phyloP scores from a whole-genome alignment of 169 alveolate genomes.

The Eimeria acervulina region DNA sequence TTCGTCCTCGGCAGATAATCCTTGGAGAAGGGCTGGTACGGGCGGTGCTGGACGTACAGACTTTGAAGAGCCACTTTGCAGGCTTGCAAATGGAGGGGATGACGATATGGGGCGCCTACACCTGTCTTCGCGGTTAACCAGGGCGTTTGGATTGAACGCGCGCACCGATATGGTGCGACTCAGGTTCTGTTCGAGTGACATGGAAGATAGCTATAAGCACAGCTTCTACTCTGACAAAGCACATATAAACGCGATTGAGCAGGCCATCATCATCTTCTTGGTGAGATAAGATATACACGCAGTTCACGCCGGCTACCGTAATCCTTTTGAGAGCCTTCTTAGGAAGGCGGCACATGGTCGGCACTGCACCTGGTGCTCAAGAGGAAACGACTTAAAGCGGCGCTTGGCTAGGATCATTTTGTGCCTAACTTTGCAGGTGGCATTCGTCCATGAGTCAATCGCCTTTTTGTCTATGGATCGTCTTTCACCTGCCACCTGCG shows the following conservation, averaged over 20 bases:
- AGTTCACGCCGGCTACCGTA: not conserved
- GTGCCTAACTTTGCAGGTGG: conserved; percentile 48
- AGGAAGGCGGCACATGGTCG: not conserved
- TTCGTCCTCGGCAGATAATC: conserved; percentile 42
- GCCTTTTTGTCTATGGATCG: conserved; percentile 73
- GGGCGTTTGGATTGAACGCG: conserved; percentile 67
- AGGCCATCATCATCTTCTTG: conserved; percentile 78
- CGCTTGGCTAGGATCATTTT: not conserved
- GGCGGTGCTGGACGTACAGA: conserved; percentile 63
- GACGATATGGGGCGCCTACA: conserved; percentile 41
- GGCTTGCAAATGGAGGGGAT: conserved; percentile 44
- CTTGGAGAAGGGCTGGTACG: conserved; percentile 43
- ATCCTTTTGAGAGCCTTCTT: not conserved
- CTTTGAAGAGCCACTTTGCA: conserved; percentile 51
- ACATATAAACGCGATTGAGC: conserved; percentile 71
- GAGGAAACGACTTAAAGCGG: not conserved
- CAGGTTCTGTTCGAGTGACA: conserved; percentile 55
- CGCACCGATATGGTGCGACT: conserved; percentile 74
- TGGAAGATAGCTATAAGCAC: conserved; percentile 81
- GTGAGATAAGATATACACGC: conserved; percentile 1
- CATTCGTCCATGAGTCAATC: conserved; percentile 65
- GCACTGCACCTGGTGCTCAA: not conserved
- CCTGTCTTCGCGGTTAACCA: conserved; percentile 42
- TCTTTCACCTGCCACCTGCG: conserved; percentile 67
- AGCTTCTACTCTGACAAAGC: conserved; percentile 65